These are phyloP conservation scores for Neurospora cerealis DNA, from an alignment of 495 filamentous ascomycete species.

Conservation along the genomic window DNA sequence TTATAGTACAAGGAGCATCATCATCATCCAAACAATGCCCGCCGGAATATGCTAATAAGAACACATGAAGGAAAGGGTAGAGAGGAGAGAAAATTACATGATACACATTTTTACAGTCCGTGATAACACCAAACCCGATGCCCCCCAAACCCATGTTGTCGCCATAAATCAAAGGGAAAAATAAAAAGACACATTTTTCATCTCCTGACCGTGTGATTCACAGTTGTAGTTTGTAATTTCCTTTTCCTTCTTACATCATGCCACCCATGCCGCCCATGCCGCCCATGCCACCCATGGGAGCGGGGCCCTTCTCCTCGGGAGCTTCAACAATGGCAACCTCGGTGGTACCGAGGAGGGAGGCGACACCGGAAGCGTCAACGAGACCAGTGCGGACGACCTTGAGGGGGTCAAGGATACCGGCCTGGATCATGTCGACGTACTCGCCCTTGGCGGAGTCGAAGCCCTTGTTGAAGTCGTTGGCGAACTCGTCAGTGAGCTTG, in stretches of 20 bases:
- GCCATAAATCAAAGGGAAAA: conserved; percentile 20
- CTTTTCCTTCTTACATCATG: conserved; percentile 38
- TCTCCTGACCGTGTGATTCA: neutral
- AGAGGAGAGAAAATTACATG: conserved; percentile 25
- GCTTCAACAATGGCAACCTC: conserved; percentile 97
- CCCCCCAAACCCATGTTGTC: conserved; percentile 18
- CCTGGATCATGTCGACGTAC: conserved; percentile 95
- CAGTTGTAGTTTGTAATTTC: neutral
- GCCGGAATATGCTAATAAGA: conserved; percentile 15
- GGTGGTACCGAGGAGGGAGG: conserved; percentile 93
- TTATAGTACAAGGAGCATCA: conserved; percentile 18
- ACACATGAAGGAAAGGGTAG: conserved; percentile 18
- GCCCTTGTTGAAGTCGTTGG: conserved; percentile 91
- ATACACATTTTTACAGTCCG: conserved; percentile 19
- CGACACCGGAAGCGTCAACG: conserved; percentile 90
- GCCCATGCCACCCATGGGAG: conserved; percentile 53
- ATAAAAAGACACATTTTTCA: neutral
- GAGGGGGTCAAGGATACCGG: conserved; percentile 96
- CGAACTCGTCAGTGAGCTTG: conserved; percentile 94
- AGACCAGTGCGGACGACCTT: conserved; percentile 97
- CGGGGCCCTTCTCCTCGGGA: conserved; percentile 72
- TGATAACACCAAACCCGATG: conserved; percentile 24
- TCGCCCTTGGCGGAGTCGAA: conserved; percentile 93
- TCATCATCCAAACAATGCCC: conserved; percentile 4
- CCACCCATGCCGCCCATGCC: conserved; percentile 44